Percentiles rank a stretch among this genome's conserved stretches.
These are phyloP conservation scores for Backusella parvicylindrica DNA, from an alignment of 192 early-diverging fungal genomes.

Conservation along the genomic window DNA sequence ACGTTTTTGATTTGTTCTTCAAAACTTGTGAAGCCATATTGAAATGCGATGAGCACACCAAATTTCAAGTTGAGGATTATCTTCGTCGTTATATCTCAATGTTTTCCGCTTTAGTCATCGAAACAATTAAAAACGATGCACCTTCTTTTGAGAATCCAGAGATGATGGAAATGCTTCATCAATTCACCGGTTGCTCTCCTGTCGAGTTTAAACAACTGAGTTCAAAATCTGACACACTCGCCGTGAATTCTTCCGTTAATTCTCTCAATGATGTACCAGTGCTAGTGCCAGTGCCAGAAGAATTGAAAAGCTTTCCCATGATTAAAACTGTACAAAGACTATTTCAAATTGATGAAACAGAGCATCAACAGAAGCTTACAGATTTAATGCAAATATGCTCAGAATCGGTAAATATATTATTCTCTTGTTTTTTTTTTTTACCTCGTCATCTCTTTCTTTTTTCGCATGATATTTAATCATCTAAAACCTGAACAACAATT, in stretches of 20 bases:
- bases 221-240: constrained; percentile 32
- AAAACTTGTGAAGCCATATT: constrained; percentile 33
- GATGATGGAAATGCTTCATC: constrained; percentile 22
- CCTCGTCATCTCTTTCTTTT: not conserved
- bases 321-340: constrained; percentile 33
- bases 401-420: constrained; percentile 31
- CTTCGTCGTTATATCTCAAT: constrained; percentile 37
- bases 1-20: constrained; percentile 41
- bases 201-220: constrained; percentile 7
- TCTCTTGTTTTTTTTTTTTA: not conserved
- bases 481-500: not conserved
- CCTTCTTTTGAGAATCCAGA: constrained; percentile 29
- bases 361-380: constrained; percentile 35
- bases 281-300: no score
- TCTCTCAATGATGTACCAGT: not conserved
- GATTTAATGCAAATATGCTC: constrained; percentile 42
- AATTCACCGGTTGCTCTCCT: constrained; percentile 3
- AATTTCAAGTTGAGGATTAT: constrained; percentile 28
- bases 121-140: constrained; percentile 38
- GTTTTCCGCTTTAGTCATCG: constrained; percentile 39
- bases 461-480: not conserved
- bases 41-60: constrained; percentile 18
- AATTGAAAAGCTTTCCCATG: constrained; percentile 10
- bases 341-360: constrained; percentile 37
- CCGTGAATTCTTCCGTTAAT: constrained; percentile 23